Conservation (phyloP, 2,329 filamentous ascomycete species). For the Pyrenophora tritici-repentis region DNA sequence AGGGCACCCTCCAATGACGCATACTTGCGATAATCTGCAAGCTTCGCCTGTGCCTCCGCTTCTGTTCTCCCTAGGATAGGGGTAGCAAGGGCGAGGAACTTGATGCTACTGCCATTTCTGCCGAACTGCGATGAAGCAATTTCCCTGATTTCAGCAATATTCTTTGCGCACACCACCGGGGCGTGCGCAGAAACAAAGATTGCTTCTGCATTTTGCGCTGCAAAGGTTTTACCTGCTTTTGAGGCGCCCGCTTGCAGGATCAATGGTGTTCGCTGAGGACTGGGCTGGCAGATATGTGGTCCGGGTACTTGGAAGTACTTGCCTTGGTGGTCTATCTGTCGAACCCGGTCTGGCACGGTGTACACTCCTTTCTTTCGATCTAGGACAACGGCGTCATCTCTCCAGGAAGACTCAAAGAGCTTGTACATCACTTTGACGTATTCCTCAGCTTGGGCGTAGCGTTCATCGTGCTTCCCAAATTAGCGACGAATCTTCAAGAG, state of each 20-base stretch:
- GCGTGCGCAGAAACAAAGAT: constrained; percentile 72
- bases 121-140: constrained; percentile 59
- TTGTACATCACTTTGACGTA: constrained; percentile 73
- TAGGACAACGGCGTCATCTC: constrained; percentile 67
- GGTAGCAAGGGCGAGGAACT: constrained; percentile 69
- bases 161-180: constrained; percentile 64
- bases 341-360: constrained; percentile 61
- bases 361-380: constrained; percentile 65
- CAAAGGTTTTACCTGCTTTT: constrained; percentile 67
- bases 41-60: constrained; percentile 68
- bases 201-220: constrained; percentile 71
- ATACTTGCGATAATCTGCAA: constrained; percentile 64
- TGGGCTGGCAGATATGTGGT: constrained; percentile 68
- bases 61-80: constrained; percentile 69
- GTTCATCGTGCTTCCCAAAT: constrained; percentile 62
- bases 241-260: constrained; percentile 73
- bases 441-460: constrained; percentile 71
- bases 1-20: constrained; percentile 69
- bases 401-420: constrained; percentile 69
- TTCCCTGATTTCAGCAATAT: constrained; percentile 66
- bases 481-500: constrained; percentile 60
- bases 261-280: constrained; percentile 70
- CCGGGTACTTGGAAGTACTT: constrained; percentile 67
- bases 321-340: constrained; percentile 70
- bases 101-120: constrained; percentile 65